Evolutionary conservation across 257 asterid genomes (phyloP), one percentile per base, ranked within the genome.

Genomic region (Rehmannia glutinosa): DNA sequence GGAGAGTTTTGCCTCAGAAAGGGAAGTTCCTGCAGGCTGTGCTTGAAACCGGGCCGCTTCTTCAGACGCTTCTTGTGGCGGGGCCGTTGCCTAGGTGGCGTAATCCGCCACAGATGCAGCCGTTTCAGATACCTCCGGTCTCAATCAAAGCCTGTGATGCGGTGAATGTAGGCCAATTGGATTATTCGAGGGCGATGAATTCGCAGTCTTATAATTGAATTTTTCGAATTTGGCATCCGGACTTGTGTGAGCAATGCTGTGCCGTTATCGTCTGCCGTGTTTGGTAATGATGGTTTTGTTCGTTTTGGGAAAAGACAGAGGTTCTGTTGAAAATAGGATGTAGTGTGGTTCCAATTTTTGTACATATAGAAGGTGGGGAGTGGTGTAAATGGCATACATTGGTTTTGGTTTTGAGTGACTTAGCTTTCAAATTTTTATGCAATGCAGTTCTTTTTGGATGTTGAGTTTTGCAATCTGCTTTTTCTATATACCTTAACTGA

Each of bases 61-160:
- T 91, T 2, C 88, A 81, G 73, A 80, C 85, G 5, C 81, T 83
- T 19, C 76, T 88, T 4, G 71, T 91, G 54, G 92, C 93, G 0
- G 97, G 97, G 4, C 87, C 92, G 20, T 80, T 91, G 36, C 97
- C 97, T 0, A 71, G 78, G 72, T 91, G 97, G 96, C 85, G 86
- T 7, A 91, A 88, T 60, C 96, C 93, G n/a, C 97, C 97, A 0
- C 95, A 69, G 73, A 74, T 85, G 20, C 85, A 75, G 71, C 69
- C 76, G 0, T 81, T 78, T 71, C 84, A 78, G 49, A 73, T 86
- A 10, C 97, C 96, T 6, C 85, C 88, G 0, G 79, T 86, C 46
- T 72, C 88, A 0, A 69, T 82, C 62, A 74, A 73, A 33, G 85
- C 83, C 5, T 73, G 73, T 41, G 80, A 69, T 8, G 33, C n/a